Evolutionary conservation across 176 grass and related monocot genomes (phyloP), one percentile per base, ranked within the genome.

Genomic region (Oryza australiensis): DNA sequence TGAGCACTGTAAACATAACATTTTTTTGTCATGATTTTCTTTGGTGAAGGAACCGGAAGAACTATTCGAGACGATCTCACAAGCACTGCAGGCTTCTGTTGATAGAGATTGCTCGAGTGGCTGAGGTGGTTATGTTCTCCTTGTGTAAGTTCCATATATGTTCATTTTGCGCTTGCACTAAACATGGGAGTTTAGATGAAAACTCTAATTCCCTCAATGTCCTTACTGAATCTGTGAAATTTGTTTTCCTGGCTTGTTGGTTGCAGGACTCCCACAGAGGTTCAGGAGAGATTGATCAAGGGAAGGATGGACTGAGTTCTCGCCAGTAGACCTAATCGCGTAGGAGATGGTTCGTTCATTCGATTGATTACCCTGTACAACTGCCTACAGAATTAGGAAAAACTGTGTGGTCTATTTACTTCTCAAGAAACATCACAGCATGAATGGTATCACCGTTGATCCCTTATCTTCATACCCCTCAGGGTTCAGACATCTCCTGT

Each of bases 51-150:
- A 91, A 71, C 90, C 95, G 6, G 95, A 98, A 32, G 92, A 98
- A 82, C 74, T 98, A 59, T 98, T 98, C 37, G 90, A 95, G 86
- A 98, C 92, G 9, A 74, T 98, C 70, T 98, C 95, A n/a, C 95
- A 98, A 93, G 92, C 95, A 72, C 60, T 98, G 76, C 27, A 82
- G 62, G 80, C 92, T 62, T 98, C 95, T 15, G 84, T 93, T 15
- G 92, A 98, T 66, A 90, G 95, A 11, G 95, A 98, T 83, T 98
- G 92, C 69, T 87, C 93, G 12, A 94, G 92, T 74, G 95, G 95
- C 64, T 94, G 92, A 86, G 95, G 95, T 79, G 95, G 88, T 70
- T 83, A 98, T 76, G 92, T 98, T 80, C 74, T 98, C 45, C 23
- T 95, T 57, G 92, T 98, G 95, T 98, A 95, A 89, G 95, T 84